phyloP scores from a whole-genome alignment of 1,284 basidiomycete species.

The Boletellus deceptivus region DNA sequence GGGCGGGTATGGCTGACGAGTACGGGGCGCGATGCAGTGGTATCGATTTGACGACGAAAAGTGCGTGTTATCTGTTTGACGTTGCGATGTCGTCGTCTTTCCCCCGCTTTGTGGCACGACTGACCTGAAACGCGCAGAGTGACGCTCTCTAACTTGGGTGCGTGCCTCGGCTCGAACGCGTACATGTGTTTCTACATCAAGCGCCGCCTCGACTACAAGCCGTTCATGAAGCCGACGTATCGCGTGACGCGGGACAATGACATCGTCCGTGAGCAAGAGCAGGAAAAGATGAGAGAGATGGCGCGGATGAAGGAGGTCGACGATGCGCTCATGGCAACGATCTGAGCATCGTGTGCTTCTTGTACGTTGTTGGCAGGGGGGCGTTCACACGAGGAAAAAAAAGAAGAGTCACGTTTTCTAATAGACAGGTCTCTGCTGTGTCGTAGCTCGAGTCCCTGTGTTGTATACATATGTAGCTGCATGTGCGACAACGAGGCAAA shows the following conservation, averaged over 20 bases:
- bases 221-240: slow-evolving; percentile 64
- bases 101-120: neutral
- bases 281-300: slow-evolving; percentile 38
- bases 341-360: slow-evolving; percentile 16
- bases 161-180: slow-evolving; percentile 65
- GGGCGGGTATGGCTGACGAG: neutral
- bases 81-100: neutral
- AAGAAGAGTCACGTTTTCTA: slow-evolving; percentile 15
- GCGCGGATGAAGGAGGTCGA: slow-evolving; percentile 60
- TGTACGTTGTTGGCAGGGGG: neutral
- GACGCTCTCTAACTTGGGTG: slow-evolving; percentile 62
- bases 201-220: slow-evolving; percentile 79
- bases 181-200: slow-evolving; percentile 96
- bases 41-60: slow-evolving; percentile 95
- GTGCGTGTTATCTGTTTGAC: too few relatives aligned
- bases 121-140: slow-evolving; percentile 47
- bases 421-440: slow-evolving; percentile 2
- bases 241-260: slow-evolving; percentile 67
- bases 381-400: neutral
- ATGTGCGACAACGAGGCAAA: neutral
- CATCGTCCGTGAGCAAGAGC: slow-evolving; percentile 56
- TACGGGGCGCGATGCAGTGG: slow-evolving; percentile 57
- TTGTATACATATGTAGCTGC: slow-evolving; percentile 3
- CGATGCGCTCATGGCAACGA: slow-evolving; percentile 53
- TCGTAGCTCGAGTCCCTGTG: slow-evolving; percentile 2